Percentiles rank a stretch among this genome's conserved stretches.
These are phyloP conservation scores for Endogone sp. DNA, from an alignment of 192 early-diverging fungal species.

Conservation along the genomic window DNA sequence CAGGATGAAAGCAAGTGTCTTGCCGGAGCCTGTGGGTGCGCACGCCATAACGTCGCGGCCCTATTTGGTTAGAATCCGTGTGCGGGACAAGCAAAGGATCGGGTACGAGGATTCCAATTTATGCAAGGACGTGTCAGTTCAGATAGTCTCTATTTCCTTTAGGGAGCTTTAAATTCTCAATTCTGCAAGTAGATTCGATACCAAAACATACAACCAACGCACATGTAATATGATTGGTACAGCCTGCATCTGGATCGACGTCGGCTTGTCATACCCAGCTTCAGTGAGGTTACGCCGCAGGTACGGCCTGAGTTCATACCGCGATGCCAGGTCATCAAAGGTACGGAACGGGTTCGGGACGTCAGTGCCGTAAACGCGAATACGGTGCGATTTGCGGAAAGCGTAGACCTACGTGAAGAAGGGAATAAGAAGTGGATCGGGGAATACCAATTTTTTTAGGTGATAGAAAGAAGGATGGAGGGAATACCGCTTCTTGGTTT, in stretches of 20 bases:
- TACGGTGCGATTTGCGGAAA: slow-evolving; percentile 75
- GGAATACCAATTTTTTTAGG: too few species aligned
- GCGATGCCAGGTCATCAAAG: slow-evolving; percentile 73
- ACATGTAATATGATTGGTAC: slow-evolving; percentile 84
- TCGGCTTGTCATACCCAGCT: slow-evolving; percentile 70
- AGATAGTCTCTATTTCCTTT: too few species aligned
- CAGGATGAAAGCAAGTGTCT: slow-evolving; percentile 92
- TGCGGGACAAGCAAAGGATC: neutral
- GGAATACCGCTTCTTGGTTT: too few species aligned
- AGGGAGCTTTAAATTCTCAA: too few species aligned
- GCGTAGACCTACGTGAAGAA: too few species aligned
- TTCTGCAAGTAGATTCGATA: too few species aligned
- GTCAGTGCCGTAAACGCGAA: slow-evolving; percentile 83
- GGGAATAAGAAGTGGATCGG: too few species aligned
- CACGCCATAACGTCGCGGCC: slow-evolving; percentile 93
- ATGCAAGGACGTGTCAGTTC: too few species aligned
- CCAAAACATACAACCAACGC: neutral
- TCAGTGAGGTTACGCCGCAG: slow-evolving; percentile 69
- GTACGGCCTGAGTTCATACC: slow-evolving; percentile 66
- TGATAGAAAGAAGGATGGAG: too few species aligned
- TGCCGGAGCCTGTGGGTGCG: slow-evolving; percentile 98
- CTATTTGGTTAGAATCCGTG: slow-evolving; percentile 20
- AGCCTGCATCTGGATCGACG: slow-evolving; percentile 94
- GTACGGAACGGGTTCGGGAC: slow-evolving; percentile 79
- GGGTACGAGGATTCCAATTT: too few species aligned